phyloP scores from a whole-genome alignment of 306 rosid species.

The Prinsepia uniflora region DNA sequence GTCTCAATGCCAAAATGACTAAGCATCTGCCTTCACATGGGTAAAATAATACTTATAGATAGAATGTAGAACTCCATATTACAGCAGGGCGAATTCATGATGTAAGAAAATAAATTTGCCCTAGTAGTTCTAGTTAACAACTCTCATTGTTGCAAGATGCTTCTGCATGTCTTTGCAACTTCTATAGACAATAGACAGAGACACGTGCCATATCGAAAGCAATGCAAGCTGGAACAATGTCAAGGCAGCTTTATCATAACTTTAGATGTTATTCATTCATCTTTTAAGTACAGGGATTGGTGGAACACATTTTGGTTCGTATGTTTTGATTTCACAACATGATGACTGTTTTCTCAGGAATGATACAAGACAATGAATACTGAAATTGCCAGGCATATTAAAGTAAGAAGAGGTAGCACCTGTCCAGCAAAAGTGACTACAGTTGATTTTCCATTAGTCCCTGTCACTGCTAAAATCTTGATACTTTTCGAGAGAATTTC shows the following conservation, averaged over 20 bases:
- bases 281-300: neutral
- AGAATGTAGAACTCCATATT: neutral
- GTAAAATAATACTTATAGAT: slow-evolving; percentile 2
- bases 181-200: neutral
- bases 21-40: slow-evolving; percentile 31
- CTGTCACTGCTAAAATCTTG: slow-evolving; percentile 38
- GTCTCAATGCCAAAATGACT: slow-evolving; percentile 20
- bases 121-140: neutral
- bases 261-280: neutral
- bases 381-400: neutral
- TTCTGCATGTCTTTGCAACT: neutral
- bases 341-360: neutral
- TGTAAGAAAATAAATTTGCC: neutral
- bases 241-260: neutral
- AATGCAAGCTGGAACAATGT: neutral
- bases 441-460: slow-evolving; percentile 40
- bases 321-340: neutral
- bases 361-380: neutral
- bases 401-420: slow-evolving; percentile 2
- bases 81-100: slow-evolving; percentile 1
- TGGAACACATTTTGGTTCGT: neutral
- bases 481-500: slow-evolving; percentile 27
- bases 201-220: neutral
- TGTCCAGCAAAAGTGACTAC: slow-evolving; percentile 38
- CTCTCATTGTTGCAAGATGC: neutral